Evolutionary conservation across 78 protist genomes (phyloP), one percentile per base, ranked within the genome.

Genomic region (Speleostelium caveatum): DNA sequence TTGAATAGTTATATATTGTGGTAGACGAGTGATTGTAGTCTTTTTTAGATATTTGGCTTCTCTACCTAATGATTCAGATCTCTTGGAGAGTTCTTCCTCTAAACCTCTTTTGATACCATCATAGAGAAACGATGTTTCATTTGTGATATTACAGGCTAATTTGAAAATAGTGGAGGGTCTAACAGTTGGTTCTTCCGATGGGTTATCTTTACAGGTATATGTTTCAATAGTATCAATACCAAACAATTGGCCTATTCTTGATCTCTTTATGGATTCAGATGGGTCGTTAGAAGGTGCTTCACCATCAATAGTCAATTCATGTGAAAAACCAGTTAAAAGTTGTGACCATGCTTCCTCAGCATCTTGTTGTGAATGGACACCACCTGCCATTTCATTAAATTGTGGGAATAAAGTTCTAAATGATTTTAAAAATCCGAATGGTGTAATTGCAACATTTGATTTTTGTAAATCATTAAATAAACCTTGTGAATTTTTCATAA

Each of bases 1-100:
- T 30, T 97, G 69, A 26, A 97, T 95, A 16, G 65, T 49, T 21
- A 97, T 86, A 74, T 92, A 97, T 16, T 55, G 45, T 24, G 99
- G 99, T 36, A 97, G 92, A 17, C 74, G 66, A 3, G 74, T 16
- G 45, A 97, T 21, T 39, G 5, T n/a, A n/a, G 73, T n/a, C 33
- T 26, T 68, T 78, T 93, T 86, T 2, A 0, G 7, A 77, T 41
- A 97, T 41, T 5, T 24, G 14, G 98, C 96, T 22, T 86, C 75
- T 28, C 87, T 74, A 32, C 73, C 92, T 41, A 96, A 87, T 1
- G 79, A 5, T 32, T 45, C 49, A 6, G 96, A 73, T 45, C 7
- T 22, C 75, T 96, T 96, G 39, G 86, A 80, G 75, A 94, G 19
- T 24, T 63, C 58, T 60, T 87, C 94, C n/a, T 16, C 58, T 26